phyloP scores from a whole-genome alignment of 164 flowering plant genomes.

The Chimonanthus salicifolius region DNA sequence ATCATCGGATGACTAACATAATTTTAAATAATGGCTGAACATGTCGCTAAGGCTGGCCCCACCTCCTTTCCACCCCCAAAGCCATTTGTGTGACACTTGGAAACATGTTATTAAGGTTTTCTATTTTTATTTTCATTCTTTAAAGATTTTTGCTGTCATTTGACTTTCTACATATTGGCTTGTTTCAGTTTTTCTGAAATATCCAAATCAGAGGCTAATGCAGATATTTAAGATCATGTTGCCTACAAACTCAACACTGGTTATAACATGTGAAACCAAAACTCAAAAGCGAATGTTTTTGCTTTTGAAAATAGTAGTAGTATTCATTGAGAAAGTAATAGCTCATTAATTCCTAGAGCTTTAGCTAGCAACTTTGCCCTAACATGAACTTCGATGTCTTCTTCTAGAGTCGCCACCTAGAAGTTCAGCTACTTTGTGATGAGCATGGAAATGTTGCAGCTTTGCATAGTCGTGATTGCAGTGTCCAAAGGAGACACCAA shows the following conservation, averaged over 20 bases:
- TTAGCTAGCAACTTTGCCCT: conserved; percentile 5
- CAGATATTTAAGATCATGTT: too few relatives aligned
- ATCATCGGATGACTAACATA: neutral
- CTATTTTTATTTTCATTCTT: too few relatives aligned
- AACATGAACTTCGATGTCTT: conserved; percentile 11
- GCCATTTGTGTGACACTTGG: too few relatives aligned
- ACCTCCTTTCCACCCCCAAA: too few relatives aligned
- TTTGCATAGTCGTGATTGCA: conserved; percentile 98
- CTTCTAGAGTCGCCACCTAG: conserved; percentile 90
- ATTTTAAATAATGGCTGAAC: too few relatives aligned
- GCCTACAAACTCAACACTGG: neutral
- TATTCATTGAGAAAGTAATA: neutral
- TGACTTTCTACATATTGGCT: too few relatives aligned
- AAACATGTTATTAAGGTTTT: too few relatives aligned
- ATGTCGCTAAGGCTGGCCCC: too few relatives aligned
- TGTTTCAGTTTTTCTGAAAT: too few relatives aligned
- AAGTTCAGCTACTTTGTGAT: conserved; percentile 97
- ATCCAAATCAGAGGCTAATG: too few relatives aligned
- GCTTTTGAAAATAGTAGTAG: neutral
- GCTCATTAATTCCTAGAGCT: conserved; percentile 2
- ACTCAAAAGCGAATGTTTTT: neutral
- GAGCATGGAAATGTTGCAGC: conserved; percentile 98
- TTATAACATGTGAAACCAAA: neutral
- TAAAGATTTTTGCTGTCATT: too few relatives aligned
- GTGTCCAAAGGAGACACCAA: conserved; percentile 98